Conservation (phyloP, 2,329 filamentous ascomycete genomes). For the Monosporascus sp. region DNA sequence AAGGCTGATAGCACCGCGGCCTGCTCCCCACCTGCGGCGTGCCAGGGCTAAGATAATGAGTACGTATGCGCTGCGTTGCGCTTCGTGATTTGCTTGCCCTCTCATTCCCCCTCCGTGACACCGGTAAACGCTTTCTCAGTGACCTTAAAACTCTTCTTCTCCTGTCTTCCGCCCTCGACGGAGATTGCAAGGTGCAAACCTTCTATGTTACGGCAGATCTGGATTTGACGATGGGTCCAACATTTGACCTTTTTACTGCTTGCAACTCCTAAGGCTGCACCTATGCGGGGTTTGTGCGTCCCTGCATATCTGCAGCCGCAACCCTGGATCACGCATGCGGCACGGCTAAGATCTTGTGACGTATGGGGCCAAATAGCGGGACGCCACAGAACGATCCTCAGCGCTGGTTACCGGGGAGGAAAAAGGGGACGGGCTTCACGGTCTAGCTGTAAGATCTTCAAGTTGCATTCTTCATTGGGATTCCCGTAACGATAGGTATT, state of each 20-base stretch:
- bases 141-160: not conserved
- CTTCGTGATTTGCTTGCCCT: not conserved
- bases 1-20: not conserved
- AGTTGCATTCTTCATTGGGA: no score
- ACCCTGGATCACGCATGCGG: not conserved
- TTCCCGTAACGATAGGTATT: no score
- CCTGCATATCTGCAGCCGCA: not conserved
- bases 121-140: not conserved
- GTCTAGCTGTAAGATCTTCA: no score
- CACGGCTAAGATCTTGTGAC: not conserved
- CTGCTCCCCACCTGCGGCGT: not conserved
- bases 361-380: not conserved
- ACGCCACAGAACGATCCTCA: no score
- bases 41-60: not conserved
- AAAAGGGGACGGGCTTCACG: no score
- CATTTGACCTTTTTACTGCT: no score
- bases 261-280: no score
- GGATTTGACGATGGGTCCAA: no score
- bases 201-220: no score
- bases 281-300: not conserved
- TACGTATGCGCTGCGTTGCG: not conserved
- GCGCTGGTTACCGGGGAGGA: not conserved
- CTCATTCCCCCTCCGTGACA: not conserved
- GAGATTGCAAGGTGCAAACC: not conserved
- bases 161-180: not conserved